Evolutionary conservation across 2,329 filamentous ascomycete genomes (phyloP), one percentile per base, ranked within the genome.

Genomic region (Hypoxylon rubiginosum): DNA sequence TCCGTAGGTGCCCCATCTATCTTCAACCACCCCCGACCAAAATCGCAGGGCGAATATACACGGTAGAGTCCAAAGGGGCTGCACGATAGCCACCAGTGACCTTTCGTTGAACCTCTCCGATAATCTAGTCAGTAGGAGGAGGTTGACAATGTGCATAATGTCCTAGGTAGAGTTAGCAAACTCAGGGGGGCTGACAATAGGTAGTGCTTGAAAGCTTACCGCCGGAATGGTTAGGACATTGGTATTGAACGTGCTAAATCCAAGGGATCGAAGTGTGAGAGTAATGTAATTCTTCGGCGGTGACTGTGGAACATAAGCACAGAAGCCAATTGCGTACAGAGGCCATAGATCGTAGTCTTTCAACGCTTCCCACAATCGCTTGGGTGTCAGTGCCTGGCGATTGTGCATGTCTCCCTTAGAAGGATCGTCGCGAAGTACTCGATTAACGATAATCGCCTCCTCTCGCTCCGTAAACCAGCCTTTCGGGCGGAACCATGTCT

Each of bases 401-500:
- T 88, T 88, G 73, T 88, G 83, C 84, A 89, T 88, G 67, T 84
- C 83, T 45, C 84, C 85, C 69, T 87, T 87, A 24, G 82, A 82
- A 2, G 86, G 86, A 66, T 88, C 88, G 61, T 90, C 87, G 6
- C 88, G 82, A 19, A 82, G 74, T 5, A 82, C 76, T 1, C 88
- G 81, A 68, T 89, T 90, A 7, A 89, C 86, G 1, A 89, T 81
- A 51, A 90, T 89, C 26, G 79, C 76, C 39, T 86, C 82, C 71
- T 89, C 86, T 15, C 83, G 83, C 55, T 88, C 85, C 1, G 75
- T 84, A 73, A 89, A 89, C 87, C 87, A 89, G 1, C 84, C 82
- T 8, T 82, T 83, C 0, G 79, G 81, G 0, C 82, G 79, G 67
- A 84, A 84, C 81, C 82, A 84, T 2, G 79, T 80, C 66, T 83